A percentile compares a stretch with the other conserved stretches of the same genome.
Conservation (phyloP, 768 basidiomycete species). For the Serendipita sp. region DNA sequence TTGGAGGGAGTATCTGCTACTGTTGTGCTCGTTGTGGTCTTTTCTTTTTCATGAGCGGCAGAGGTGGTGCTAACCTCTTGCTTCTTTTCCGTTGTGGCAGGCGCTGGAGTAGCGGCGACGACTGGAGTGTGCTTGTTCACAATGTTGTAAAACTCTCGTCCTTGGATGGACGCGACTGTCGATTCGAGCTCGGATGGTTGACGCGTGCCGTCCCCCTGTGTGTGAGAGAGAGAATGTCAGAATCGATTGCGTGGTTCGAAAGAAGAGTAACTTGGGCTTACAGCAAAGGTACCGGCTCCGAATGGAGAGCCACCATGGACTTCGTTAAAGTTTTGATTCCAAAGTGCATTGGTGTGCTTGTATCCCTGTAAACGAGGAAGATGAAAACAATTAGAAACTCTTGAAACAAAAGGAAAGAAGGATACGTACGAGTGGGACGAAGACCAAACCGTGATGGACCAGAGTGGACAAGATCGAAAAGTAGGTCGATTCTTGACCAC, state of each 20-base stretch:
- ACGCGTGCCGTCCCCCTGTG: constrained; percentile 26
- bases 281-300: constrained; percentile 54
- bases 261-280: background rate
- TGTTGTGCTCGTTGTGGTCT: too few species aligned
- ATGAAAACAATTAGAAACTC: too few species aligned
- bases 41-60: too few species aligned
- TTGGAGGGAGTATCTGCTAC: too few species aligned
- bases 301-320: constrained; percentile 46
- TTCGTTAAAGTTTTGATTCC: constrained; percentile 12
- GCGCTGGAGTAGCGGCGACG: background rate
- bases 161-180: constrained; percentile 36
- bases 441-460: constrained; percentile 49
- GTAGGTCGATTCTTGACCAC: constrained; percentile 23
- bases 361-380: background rate
- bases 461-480: constrained; percentile 34
- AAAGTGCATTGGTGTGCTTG: background rate
- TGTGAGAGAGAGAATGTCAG: background rate
- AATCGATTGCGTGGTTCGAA: background rate
- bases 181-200: constrained; percentile 35
- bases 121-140: constrained; percentile 21
- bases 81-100: too few species aligned
- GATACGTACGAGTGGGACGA: background rate
- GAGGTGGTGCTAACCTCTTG: too few species aligned
- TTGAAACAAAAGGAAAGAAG: too few species aligned
- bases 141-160: constrained; percentile 35